phyloP scores from a whole-genome alignment of 768 basidiomycete genomes.

The Boletus reticulatus region DNA sequence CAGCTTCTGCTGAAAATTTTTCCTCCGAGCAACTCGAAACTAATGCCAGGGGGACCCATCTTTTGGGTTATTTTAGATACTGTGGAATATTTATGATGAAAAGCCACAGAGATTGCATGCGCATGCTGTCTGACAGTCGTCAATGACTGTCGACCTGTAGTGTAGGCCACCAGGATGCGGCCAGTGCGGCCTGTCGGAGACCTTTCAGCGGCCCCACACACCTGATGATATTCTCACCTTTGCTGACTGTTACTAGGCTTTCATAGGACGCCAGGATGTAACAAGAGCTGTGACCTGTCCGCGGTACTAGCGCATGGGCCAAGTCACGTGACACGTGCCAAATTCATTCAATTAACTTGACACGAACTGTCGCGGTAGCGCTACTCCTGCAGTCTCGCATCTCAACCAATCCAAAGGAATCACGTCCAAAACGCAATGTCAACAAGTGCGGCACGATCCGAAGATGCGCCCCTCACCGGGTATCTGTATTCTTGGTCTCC shows the following conservation, averaged over 20 bases:
- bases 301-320: neutral
- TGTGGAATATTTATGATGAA: neutral
- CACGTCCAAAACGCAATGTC: conserved; percentile 8
- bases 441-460: conserved; percentile 14
- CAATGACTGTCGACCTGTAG: neutral
- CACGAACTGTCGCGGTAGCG: too few species aligned
- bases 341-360: too few species aligned
- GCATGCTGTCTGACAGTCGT: neutral
- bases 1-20: neutral
- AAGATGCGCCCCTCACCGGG: conserved; percentile 39
- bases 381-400: too few species aligned
- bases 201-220: too few species aligned
- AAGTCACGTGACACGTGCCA: conserved; percentile 5
- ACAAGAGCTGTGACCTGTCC: too few species aligned
- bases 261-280: too few species aligned
- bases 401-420: neutral
- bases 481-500: conserved; percentile 57
- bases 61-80: neutral
- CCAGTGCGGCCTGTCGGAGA: too few species aligned
- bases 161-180: too few species aligned
- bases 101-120: neutral
- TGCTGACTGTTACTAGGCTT: too few species aligned
- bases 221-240: too few species aligned
- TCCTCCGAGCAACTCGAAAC: neutral
- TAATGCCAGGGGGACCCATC: neutral